Evolutionary conservation across 352 stramenopile genomes (phyloP).

Genomic region (Pythium periplocum): DNA sequence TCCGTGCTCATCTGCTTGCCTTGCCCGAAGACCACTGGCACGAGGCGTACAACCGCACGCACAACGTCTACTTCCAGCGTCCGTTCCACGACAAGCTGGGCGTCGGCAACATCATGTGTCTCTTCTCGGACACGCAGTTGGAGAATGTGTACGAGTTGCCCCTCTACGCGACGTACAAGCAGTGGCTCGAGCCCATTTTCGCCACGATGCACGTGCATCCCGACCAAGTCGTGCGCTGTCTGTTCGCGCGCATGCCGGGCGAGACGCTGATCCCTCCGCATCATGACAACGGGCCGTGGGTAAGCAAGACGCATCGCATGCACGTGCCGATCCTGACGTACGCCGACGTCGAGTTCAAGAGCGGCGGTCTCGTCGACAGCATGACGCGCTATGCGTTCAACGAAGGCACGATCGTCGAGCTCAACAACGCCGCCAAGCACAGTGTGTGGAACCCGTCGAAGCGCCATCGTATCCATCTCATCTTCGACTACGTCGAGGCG

Average conservation of each 20-base stretch:
- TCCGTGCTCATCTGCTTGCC: slow-evolving; percentile 30
- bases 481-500: slow-evolving; percentile 94
- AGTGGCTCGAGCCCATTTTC: slow-evolving; percentile 70
- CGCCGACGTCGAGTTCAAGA: slow-evolving; percentile 48
- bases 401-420: slow-evolving; percentile 92
- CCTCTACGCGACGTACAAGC: slow-evolving; percentile 61
- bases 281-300: slow-evolving; percentile 95
- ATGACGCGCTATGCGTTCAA: slow-evolving; percentile 79
- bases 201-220: slow-evolving; percentile 38
- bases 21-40: slow-evolving; percentile 34
- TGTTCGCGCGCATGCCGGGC: slow-evolving; percentile 91
- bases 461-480: slow-evolving; percentile 92
- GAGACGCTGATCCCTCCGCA: slow-evolving; percentile 92
- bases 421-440: slow-evolving; percentile 97
- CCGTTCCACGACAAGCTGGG: slow-evolving; percentile 94
- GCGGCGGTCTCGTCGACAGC: slow-evolving; percentile 50
- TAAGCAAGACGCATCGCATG: slow-evolving; percentile 90
- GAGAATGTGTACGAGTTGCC: slow-evolving; percentile 90
- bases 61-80: slow-evolving; percentile 87
- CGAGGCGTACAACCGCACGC: slow-evolving; percentile 36
- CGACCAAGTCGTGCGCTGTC: slow-evolving; percentile 81
- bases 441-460: slow-evolving; percentile 83
- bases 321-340: slow-evolving; percentile 92
- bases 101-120: slow-evolving; percentile 93
- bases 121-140: slow-evolving; percentile 96